phyloP scores from a whole-genome alignment of 2,329 filamentous ascomycete species.

The Plectosphaerella sp. region DNA sequence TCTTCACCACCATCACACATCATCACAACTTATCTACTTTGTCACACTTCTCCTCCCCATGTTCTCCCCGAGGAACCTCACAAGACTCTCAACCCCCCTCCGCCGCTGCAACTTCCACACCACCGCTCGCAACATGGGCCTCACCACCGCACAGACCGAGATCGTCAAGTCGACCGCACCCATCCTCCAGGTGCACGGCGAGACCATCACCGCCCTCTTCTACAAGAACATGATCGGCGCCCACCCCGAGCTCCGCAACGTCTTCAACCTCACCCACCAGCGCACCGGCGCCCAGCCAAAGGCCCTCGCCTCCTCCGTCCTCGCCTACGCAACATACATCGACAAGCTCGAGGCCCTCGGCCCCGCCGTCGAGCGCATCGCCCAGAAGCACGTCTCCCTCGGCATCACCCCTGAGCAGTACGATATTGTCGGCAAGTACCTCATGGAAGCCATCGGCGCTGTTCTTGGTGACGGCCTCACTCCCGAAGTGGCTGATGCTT shows the following conservation, averaged over 20 bases:
- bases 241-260: slow-evolving; percentile 60
- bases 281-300: slow-evolving; percentile 61
- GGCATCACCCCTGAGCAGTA: slow-evolving; percentile 67
- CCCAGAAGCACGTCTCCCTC: slow-evolving; percentile 72
- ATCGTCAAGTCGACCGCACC: slow-evolving; percentile 77
- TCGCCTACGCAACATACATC: slow-evolving; percentile 69
- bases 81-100: background rate
- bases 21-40: background rate
- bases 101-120: background rate
- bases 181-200: slow-evolving; percentile 64
- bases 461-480: slow-evolving; percentile 67
- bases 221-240: slow-evolving; percentile 64
- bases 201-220: slow-evolving; percentile 65
- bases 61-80: background rate
- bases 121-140: slow-evolving; percentile 30
- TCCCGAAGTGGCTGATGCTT: slow-evolving; percentile 62
- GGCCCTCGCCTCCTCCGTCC: slow-evolving; percentile 65
- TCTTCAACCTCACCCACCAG: slow-evolving; percentile 71
- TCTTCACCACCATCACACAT: background rate
- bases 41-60: background rate
- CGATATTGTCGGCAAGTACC: slow-evolving; percentile 61
- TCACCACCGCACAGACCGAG: slow-evolving; percentile 60
- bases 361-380: slow-evolving; percentile 60
- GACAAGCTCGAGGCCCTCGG: slow-evolving; percentile 60
- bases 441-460: slow-evolving; percentile 62